These are phyloP conservation scores for Cyclostephanos invisitatus DNA, from an alignment of 108 stramenopile genomes.

Conservation along the genomic window DNA sequence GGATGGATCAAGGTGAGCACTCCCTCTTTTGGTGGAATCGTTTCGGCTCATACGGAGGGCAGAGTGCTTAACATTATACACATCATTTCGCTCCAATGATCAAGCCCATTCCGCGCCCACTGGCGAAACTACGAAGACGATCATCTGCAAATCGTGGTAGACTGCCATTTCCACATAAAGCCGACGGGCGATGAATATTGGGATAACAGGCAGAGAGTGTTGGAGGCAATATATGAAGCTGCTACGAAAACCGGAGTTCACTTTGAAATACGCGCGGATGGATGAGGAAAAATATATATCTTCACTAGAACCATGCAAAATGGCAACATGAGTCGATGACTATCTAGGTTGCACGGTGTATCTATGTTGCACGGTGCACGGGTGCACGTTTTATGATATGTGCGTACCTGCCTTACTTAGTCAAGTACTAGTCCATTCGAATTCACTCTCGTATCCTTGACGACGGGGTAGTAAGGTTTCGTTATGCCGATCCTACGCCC, in stretches of 20 bases:
- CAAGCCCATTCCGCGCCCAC: slow-evolving; percentile 57
- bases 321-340: background rate
- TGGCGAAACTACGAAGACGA: slow-evolving; percentile 59
- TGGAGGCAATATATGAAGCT: slow-evolving; percentile 70
- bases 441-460: too few species aligned
- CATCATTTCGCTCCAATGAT: background rate
- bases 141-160: slow-evolving; percentile 63
- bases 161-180: slow-evolving; percentile 59
- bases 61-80: background rate
- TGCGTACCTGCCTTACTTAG: too few species aligned
- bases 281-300: background rate
- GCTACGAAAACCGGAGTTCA: slow-evolving; percentile 58
- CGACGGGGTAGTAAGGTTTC: too few species aligned
- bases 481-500: too few species aligned
- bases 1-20: slow-evolving; percentile 49
- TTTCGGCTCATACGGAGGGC: background rate
- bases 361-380: too few species aligned
- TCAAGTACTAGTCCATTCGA: too few species aligned
- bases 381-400: too few species aligned
- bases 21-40: background rate
- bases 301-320: background rate
- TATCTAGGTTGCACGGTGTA: background rate
- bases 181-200: slow-evolving; percentile 63
- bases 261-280: slow-evolving; percentile 32
- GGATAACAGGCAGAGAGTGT: slow-evolving; percentile 59